phyloP scores from a whole-genome alignment of 1,284 basidiomycete genomes.

The Schizophyllum amplum region DNA sequence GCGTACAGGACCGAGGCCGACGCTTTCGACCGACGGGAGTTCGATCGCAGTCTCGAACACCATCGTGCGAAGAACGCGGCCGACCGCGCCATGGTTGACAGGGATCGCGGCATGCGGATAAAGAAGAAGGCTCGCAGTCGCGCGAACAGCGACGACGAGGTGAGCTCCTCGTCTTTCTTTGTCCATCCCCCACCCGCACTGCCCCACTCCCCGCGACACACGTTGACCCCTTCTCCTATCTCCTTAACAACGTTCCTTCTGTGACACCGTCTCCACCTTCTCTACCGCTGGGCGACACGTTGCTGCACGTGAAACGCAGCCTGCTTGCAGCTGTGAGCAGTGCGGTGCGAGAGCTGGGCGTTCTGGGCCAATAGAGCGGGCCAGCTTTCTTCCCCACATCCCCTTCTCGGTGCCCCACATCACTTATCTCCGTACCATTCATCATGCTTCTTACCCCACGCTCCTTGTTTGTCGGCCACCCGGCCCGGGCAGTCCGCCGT shows the following conservation, averaged over 20 bases:
- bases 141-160: slow-evolving; percentile 72
- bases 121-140: slow-evolving; percentile 74
- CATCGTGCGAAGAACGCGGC: neutral
- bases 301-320: too few relatives aligned
- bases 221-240: neutral
- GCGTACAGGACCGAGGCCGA: neutral
- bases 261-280: too few relatives aligned
- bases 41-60: neutral
- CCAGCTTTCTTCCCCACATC: slow-evolving; percentile 3
- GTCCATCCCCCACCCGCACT: neutral
- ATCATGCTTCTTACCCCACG: slow-evolving; percentile 16
- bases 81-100: neutral
- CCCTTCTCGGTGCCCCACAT: slow-evolving; percentile 9
- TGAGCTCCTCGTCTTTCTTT: neutral
- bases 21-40: slow-evolving; percentile 1
- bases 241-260: neutral
- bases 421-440: slow-evolving; percentile 7
- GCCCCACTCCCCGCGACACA: too few relatives aligned
- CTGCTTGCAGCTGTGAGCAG: too few relatives aligned
- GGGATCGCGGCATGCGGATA: neutral
- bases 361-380: too few relatives aligned
- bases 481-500: too few relatives aligned
- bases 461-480: slow-evolving; percentile 2
- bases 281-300: too few relatives aligned
- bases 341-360: too few relatives aligned